Conservation (phyloP, 2,329 filamentous ascomycete species). For the Colletotrichum caudatum region DNA sequence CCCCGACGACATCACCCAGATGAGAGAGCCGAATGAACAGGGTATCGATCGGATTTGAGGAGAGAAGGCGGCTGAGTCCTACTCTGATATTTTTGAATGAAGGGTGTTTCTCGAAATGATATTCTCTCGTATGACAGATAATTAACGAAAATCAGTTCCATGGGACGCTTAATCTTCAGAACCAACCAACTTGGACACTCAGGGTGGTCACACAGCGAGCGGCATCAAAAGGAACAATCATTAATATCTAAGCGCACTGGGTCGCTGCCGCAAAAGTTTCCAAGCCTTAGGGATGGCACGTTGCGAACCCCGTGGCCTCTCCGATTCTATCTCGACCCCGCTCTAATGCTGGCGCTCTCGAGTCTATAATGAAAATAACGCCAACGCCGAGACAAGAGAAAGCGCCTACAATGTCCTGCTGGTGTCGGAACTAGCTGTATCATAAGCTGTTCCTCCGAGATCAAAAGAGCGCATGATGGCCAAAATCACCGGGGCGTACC, state of each 20-base stretch:
- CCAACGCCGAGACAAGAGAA: background rate
- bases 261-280: background rate
- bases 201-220: background rate
- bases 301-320: background rate
- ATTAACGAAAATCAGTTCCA: background rate
- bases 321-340: background rate
- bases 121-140: background rate
- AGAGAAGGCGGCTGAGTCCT: background rate
- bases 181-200: background rate
- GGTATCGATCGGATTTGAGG: background rate
- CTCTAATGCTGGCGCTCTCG: slow-evolving; percentile 11
- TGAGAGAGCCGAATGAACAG: background rate
- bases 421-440: slow-evolving; percentile 27
- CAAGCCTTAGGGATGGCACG: background rate
- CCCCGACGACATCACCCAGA: background rate
- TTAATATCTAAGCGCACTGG: background rate
- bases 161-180: background rate
- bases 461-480: slow-evolving; percentile 76
- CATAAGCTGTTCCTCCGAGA: slow-evolving; percentile 44
- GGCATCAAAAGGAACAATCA: background rate
- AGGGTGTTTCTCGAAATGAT: background rate
- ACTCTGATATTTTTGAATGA: background rate
- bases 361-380: background rate
- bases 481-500: slow-evolving; percentile 71
- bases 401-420: slow-evolving; percentile 1